Evolutionary conservation across 257 asterid genomes (phyloP), one percentile per base, ranked within the genome.

Genomic region (Solanum boliviense): DNA sequence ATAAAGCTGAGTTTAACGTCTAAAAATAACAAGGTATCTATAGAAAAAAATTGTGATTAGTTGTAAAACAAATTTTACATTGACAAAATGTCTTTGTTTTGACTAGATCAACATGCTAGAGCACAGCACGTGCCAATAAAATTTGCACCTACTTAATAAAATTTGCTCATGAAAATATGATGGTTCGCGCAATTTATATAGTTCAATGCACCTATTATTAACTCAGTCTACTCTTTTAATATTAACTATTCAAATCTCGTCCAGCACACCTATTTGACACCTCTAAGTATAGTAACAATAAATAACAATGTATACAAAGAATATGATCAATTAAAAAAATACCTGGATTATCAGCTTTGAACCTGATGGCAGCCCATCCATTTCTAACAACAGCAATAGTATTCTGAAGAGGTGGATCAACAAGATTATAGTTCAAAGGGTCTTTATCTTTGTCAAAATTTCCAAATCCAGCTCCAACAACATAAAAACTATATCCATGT

Each of bases 341-440:
- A 88, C 90, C 90, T 4, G 88, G 90, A 34, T 88, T 88, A 20
- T 84, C 84, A 11, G 90, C 90, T 39, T 72, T 25, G 85, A 88
- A 88, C 65, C 90, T 88, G 1, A 88, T 85, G 88, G 90, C 87
- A 31, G 90, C 86, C 90, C 90, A 88, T 3, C 88, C 90, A 46
- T 62, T 74, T 34, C 32, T 88, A 21, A 84, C 88, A 31, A 85
- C 32, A 16, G 85, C 85, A 73, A 88, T 74, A 16, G 90, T 88
- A 86, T 88, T 88, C 86, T 29, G 38, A 8, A 15, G 48, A 36
- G 90, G 90, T 36, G 90, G 90, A 72, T 88, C 90, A 20, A 85
- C 90, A 23, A 88, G 88, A 56, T 88, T 88, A 62, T 88, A 88
- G 2, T 31, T 88, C 83, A 48, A 46, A 34, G 90, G 88, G 15